Base-by-base conservation (phyloP, 805 yeast species). In the Jamesozyma spencerorum region DNA sequence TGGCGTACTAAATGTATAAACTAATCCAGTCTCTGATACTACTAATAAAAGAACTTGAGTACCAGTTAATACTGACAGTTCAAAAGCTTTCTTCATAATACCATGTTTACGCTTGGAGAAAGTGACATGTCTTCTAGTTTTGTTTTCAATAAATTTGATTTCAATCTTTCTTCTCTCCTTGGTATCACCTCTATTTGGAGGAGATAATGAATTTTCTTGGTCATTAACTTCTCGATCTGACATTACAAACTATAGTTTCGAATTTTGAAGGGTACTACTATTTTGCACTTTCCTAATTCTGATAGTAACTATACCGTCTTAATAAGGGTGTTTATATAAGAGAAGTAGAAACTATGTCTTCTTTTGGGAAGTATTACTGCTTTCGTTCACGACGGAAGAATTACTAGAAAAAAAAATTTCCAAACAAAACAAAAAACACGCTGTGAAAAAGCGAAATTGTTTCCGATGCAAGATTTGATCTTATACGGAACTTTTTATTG, bases 1-100 rank as follows among this genome's bases (percentile, higher is more conserved):
- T 42, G 97, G 97, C 12, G 97, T 90, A 34, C 97, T 85, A 63
- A 90, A 90, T 15, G 97, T 92, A 65, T 90, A 92, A 34, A 92
- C 97, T 44, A 90, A 75, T 2, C 97, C 97, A 14, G 97, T 86
- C 61, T 88, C 95, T 37, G 94, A 81, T 32, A 88, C 94, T 40
- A 92, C 96, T 49, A 90, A 75, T 44, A 90, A 70, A 48, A 90
- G 72, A 19, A 92, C 96, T 64, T 90, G 97, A 29, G 97, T 88
- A 40, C 98, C 97, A 7, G 97, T 90, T 54, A 90, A 73, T 36
- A 92, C 96, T 12, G 94, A 81, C 49, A 90, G 72, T 62, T 90
- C 98, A 66, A 88, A 90, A 14, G 97, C 97, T 68, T 90, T 90
- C 68, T 90, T 90, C 97, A 90, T 90, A 57, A 90, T 87, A 48